phyloP scores from a whole-genome alignment of 1,139 yeast genomes.

The Candida labiduridarum region DNA sequence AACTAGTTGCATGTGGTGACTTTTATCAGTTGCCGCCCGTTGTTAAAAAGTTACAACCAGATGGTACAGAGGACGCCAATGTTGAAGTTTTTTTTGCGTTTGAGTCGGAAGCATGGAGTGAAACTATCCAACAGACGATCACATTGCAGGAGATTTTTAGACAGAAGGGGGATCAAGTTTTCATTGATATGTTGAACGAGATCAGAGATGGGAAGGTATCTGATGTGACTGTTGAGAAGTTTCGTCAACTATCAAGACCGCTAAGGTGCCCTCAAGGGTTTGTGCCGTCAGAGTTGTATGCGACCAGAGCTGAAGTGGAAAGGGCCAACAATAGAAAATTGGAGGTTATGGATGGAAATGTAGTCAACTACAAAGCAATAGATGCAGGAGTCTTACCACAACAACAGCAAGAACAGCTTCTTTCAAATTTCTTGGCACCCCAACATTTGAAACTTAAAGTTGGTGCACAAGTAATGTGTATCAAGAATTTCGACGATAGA shows the following conservation, averaged over 20 bases:
- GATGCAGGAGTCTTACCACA: conserved; percentile 65
- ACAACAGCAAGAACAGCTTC: conserved; percentile 43
- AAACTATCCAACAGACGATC: conserved; percentile 64
- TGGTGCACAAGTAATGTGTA: conserved; percentile 95
- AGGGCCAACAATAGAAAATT: conserved; percentile 67
- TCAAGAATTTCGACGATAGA: conserved; percentile 84
- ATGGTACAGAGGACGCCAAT: conserved; percentile 19
- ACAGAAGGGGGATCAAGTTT: conserved; percentile 78
- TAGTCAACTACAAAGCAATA: conserved; percentile 51
- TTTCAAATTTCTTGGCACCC: conserved; percentile 77
- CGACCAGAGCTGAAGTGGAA: conserved; percentile 86
- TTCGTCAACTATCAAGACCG: conserved; percentile 57
- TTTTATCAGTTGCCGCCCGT: conserved; percentile 93
- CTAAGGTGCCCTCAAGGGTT: conserved; percentile 66
- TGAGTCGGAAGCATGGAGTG: conserved; percentile 75
- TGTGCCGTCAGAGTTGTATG: conserved; percentile 82
- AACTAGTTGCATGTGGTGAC: conserved; percentile 83
- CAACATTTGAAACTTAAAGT: conserved; percentile 61
- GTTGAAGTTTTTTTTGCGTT: conserved; percentile 62
- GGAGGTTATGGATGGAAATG: conserved; percentile 49
- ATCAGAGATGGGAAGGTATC: conserved; percentile 76
- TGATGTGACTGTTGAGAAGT: conserved; percentile 53
- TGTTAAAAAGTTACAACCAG: conserved; percentile 25
- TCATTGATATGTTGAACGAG: conserved; percentile 85
- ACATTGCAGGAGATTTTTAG: conserved; percentile 83